Evolutionary conservation across 2,329 filamentous ascomycete genomes (phyloP), one percentile per base, ranked within the genome.

Genomic region (Pochonia chlamydosporia): DNA sequence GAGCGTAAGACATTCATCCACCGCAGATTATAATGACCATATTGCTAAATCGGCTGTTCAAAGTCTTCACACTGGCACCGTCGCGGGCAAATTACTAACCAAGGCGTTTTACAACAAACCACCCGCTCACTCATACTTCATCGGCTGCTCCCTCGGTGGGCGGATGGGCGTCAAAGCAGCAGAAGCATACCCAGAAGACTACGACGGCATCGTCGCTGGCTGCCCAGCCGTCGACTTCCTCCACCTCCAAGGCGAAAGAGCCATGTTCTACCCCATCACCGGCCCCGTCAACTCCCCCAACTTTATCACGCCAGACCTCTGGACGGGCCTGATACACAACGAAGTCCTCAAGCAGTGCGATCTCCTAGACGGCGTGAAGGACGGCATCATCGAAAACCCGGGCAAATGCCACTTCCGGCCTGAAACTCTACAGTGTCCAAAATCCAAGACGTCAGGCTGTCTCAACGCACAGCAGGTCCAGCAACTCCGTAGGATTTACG

Each of bases 71-170:
- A 71, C 68, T 0, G 75, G 73, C 0, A 71, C 75, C 0, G 64
- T 69, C 0, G 54, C 72, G 1, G 74, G 71, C 11, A 81, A 78
- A 54, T 49, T 67, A 16, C 61, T 82, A 18, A 65, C 68, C 2
- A 54, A 70, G 13, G 56, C 60, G 1, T 79, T 76, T 59, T 82
- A 82, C 54, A 61, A 61, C 2, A 50, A 48, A 3, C 4, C 24
- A 0, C 58, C 66, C 1, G 58, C 62, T 1, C 73, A 71, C 44
- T 72, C 69, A 1, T 83, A 82, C 59, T 82, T 74, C 50, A 56
- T 74, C 3, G 80, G 80, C 7, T 83, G 80, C 55, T 82, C 77
- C 0, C 74, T 76, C 0, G 81, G 81, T 6, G 79, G 81, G 1
- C 67, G 79, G 0, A 76, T 83, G 63, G 80, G 77, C 3, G 63